Evolutionary conservation across 2,329 filamentous ascomycete genomes (phyloP).

Genomic region (Aureobasidium sp.): DNA sequence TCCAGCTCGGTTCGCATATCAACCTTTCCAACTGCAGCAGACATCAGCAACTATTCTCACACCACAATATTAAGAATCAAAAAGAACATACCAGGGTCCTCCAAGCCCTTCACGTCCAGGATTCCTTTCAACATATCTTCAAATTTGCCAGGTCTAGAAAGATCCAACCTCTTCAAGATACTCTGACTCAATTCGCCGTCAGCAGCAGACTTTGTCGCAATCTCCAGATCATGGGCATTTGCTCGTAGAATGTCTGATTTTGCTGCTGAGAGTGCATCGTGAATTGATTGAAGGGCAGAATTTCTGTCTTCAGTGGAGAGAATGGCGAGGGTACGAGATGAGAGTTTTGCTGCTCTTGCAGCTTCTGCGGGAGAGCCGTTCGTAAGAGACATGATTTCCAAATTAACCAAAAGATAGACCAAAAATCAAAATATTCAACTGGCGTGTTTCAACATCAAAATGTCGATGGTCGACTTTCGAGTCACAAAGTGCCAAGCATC

Average conservation of each 20-base stretch:
- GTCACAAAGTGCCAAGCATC: conserved; percentile 12
- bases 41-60: neutral
- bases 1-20: conserved; percentile 80
- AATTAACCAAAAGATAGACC: neutral
- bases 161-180: conserved; percentile 79
- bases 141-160: conserved; percentile 82
- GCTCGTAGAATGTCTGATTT: conserved; percentile 75
- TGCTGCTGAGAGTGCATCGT: conserved; percentile 63
- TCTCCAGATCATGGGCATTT: conserved; percentile 74
- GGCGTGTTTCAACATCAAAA: neutral
- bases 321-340: conserved; percentile 76
- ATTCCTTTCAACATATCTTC: conserved; percentile 98
- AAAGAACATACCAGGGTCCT: conserved; percentile 65
- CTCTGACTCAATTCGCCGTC: conserved; percentile 72
- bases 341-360: conserved; percentile 68
- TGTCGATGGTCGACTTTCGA: neutral
- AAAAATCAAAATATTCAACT: neutral
- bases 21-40: conserved; percentile 63
- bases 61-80: neutral
- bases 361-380: conserved; percentile 72
- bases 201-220: conserved; percentile 64
- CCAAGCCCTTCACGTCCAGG: conserved; percentile 72
- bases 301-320: conserved; percentile 72
- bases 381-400: conserved; percentile 69
- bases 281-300: conserved; percentile 73